A percentile compares a stretch with the other conserved stretches of the same genome.
Evolutionary conservation across 441 rosid species (phyloP).

Genomic region (Metrosideros polymorpha): DNA sequence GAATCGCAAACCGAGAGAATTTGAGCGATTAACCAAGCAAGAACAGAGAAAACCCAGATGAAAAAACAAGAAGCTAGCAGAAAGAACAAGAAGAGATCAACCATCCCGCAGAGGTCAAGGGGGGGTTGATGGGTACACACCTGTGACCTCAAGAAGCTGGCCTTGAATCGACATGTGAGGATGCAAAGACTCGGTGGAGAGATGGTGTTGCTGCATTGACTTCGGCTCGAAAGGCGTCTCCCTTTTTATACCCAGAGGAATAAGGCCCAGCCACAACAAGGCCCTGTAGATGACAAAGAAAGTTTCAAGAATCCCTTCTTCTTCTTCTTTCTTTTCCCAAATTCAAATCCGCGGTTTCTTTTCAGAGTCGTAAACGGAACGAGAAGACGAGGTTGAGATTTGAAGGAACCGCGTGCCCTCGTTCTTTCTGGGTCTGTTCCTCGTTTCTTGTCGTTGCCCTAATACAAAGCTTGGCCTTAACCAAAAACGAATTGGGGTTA

Average conservation of each 20-base stretch:
- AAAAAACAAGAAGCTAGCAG: background rate
- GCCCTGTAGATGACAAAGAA: background rate
- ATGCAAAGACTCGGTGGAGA: background rate
- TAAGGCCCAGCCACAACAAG: background rate
- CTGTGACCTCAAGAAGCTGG: slow-evolving; percentile 77
- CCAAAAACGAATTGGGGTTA: too few relatives aligned
- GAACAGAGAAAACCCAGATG: background rate
- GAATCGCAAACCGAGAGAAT: background rate
- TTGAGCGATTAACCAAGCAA: background rate
- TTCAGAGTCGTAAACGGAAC: background rate
- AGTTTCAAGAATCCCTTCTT: background rate
- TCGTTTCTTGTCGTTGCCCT: background rate
- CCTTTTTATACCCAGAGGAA: too few relatives aligned
- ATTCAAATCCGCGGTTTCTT: background rate
- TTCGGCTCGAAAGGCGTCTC: background rate
- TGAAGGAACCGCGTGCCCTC: background rate
- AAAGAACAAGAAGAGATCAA: background rate
- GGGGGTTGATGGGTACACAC: slow-evolving; percentile 9
- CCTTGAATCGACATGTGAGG: slow-evolving; percentile 34
- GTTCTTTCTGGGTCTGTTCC: background rate
- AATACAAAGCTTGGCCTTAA: too few relatives aligned
- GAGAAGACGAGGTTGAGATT: background rate
- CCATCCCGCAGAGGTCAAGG: background rate
- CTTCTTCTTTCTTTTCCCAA: too few relatives aligned
- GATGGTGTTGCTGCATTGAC: background rate